Conservation (phyloP, 768 basidiomycete genomes). For the Lactifluus pinguis region DNA sequence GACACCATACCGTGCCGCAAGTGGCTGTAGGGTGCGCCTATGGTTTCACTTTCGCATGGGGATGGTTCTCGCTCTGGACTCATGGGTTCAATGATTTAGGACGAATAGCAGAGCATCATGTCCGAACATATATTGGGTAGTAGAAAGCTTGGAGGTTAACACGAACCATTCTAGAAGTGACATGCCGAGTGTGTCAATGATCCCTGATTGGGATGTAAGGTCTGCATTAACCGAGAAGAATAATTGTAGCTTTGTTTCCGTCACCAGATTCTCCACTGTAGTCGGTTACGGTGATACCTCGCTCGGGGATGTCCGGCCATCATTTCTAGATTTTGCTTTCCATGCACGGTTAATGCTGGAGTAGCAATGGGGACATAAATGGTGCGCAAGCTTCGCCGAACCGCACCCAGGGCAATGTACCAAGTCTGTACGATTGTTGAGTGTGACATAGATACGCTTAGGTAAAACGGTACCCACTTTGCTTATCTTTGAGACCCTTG, state of each 20-base stretch:
- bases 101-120: constrained; percentile 12
- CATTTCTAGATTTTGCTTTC: constrained; percentile 33
- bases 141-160: background rate
- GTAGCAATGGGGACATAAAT: constrained; percentile 79
- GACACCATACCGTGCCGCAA: constrained; percentile 67
- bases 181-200: background rate
- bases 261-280: background rate
- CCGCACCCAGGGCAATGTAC: constrained; percentile 90
- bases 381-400: constrained; percentile 77
- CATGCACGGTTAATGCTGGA: constrained; percentile 56
- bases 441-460: background rate
- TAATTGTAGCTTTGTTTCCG: background rate
- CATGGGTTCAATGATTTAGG: constrained; percentile 27
- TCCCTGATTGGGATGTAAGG: background rate
- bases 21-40: constrained; percentile 50
- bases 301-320: background rate
- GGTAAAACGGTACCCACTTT: constrained; percentile 43
- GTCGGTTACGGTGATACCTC: background rate
- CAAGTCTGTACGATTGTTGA: constrained; percentile 47
- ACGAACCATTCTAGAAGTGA: background rate
- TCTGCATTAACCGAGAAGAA: background rate
- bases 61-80: constrained; percentile 56
- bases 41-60: constrained; percentile 42
- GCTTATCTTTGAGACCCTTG: constrained; percentile 92
- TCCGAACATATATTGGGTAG: constrained; percentile 6